Percentiles rank a stretch among this genome's conserved stretches.
Evolutionary conservation across 495 filamentous ascomycete genomes (phyloP).

Genomic region (Neurospora sp.): DNA sequence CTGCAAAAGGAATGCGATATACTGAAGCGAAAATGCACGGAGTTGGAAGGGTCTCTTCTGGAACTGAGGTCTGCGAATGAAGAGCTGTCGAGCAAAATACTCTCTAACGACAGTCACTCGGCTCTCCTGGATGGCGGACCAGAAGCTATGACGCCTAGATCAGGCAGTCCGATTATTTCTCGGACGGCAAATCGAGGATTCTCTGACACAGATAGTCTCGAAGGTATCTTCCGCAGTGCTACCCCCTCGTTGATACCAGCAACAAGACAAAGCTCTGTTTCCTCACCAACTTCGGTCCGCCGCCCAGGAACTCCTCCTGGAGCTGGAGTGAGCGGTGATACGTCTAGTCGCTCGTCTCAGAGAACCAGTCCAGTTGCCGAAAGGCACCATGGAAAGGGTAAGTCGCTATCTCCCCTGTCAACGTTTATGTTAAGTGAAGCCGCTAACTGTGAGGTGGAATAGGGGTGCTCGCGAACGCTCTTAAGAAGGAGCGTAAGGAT

Average conservation of each 20-base stretch:
- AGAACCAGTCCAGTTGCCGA: slow-evolving; percentile 34
- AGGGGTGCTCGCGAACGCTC: slow-evolving; percentile 49
- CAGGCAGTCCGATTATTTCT: slow-evolving; percentile 7
- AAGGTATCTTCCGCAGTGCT: slow-evolving; percentile 22
- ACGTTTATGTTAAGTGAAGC: neutral
- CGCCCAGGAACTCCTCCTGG: slow-evolving; percentile 24
- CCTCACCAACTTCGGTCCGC: slow-evolving; percentile 1
- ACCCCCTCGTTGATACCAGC: slow-evolving; percentile 26
- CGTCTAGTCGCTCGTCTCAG: slow-evolving; percentile 1
- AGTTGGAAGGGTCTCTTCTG: slow-evolving; percentile 25
- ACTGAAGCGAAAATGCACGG: slow-evolving; percentile 32
- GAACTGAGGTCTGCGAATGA: slow-evolving; percentile 14
- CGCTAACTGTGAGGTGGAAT: slow-evolving; percentile 19
- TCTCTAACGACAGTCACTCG: neutral
- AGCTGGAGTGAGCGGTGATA: neutral
- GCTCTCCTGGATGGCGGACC: slow-evolving; percentile 2
- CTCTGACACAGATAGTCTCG: slow-evolving; percentile 27
- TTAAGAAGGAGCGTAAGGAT: slow-evolving; percentile 44
- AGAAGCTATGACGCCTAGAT: neutral
- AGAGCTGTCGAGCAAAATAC: slow-evolving; percentile 1
- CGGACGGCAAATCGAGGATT: slow-evolving; percentile 14
- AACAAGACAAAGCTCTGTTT: neutral
- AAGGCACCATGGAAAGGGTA: slow-evolving; percentile 36
- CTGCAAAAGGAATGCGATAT: slow-evolving; percentile 31
- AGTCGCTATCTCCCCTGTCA: slow-evolving; percentile 18